Percentiles rank a stretch among this genome's conserved stretches.
These are phyloP conservation scores for Thalassia testudinum DNA, from an alignment of 116 monocot species.

Conservation along the genomic window DNA sequence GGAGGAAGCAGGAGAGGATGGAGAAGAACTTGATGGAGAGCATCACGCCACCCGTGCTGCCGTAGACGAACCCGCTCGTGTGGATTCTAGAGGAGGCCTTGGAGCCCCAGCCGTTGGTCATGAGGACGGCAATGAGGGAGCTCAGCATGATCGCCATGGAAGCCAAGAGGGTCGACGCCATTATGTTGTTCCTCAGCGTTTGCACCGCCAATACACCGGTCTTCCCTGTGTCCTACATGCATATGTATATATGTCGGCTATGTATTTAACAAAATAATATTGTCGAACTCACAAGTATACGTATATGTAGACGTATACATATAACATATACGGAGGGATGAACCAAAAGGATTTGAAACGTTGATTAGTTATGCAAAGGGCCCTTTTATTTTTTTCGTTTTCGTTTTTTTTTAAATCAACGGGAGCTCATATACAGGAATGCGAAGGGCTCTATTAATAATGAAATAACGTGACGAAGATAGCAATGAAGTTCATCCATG, in stretches of 20 bases:
- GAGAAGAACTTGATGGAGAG: slow-evolving; percentile 65
- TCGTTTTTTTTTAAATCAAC: too few species aligned
- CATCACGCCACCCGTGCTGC: slow-evolving; percentile 14
- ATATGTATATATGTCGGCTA: too few species aligned
- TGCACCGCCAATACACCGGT: slow-evolving; percentile 55
- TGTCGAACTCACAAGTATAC: neutral
- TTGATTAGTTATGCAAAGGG: neutral
- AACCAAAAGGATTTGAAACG: neutral
- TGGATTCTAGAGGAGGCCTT: neutral
- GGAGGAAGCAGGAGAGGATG: slow-evolving; percentile 61
- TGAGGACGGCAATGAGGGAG: slow-evolving; percentile 47
- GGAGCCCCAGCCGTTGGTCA: slow-evolving; percentile 24
- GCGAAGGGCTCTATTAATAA: too few species aligned
- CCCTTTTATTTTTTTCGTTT: neutral
- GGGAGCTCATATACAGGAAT: too few species aligned
- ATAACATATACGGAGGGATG: neutral
- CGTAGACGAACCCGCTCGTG: slow-evolving; percentile 10
- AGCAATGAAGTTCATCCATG: too few species aligned
- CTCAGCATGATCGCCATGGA: slow-evolving; percentile 50
- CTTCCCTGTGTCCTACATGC: slow-evolving; percentile 42
- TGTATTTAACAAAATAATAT: too few species aligned
- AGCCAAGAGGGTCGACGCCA: slow-evolving; percentile 68
- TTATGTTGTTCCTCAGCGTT: slow-evolving; percentile 62
- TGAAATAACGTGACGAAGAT: too few species aligned
- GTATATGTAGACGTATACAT: neutral